phyloP scores from a whole-genome alignment of 495 filamentous ascomycete species.

The Podospora didyma region DNA sequence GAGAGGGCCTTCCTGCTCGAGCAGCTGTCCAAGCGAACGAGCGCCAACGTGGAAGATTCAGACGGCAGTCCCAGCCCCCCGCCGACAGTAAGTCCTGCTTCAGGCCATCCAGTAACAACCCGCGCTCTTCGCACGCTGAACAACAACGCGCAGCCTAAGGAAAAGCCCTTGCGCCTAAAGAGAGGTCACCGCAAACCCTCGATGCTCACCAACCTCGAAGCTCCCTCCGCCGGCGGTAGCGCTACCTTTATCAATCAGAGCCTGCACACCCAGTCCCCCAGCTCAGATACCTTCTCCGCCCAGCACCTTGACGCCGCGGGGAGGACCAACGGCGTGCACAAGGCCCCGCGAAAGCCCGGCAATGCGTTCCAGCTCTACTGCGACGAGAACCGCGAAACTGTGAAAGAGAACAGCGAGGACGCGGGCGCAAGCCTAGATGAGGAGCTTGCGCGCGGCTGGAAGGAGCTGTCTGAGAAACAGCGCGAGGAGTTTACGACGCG shows the following conservation, averaged over 20 bases:
- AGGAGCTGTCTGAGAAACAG: slow-evolving; percentile 38
- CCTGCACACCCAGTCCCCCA: slow-evolving; percentile 38
- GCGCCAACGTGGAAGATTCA: slow-evolving; percentile 71
- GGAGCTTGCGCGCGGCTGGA: slow-evolving; percentile 48
- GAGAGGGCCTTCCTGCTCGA: slow-evolving; percentile 88
- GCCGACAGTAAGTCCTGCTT: slow-evolving; percentile 55
- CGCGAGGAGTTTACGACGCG: slow-evolving; percentile 41
- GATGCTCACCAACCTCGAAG: slow-evolving; percentile 30
- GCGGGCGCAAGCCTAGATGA: slow-evolving; percentile 34
- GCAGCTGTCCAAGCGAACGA: slow-evolving; percentile 78
- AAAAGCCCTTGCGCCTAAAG: slow-evolving; percentile 86
- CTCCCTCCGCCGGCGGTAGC: slow-evolving; percentile 23
- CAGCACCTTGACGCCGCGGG: slow-evolving; percentile 23
- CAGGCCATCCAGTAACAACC: slow-evolving; percentile 10
- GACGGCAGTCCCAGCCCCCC: slow-evolving; percentile 69
- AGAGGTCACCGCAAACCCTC: slow-evolving; percentile 61
- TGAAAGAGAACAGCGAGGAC: slow-evolving; percentile 32
- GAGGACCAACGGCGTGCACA: slow-evolving; percentile 24
- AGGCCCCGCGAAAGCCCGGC: slow-evolving; percentile 38
- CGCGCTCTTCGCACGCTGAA: slow-evolving; percentile 19
- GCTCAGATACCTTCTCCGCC: slow-evolving; percentile 42
- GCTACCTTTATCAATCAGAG: slow-evolving; percentile 43
- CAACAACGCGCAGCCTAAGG: slow-evolving; percentile 62
- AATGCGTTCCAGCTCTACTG: slow-evolving; percentile 52
- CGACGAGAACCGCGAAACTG: slow-evolving; percentile 36